A percentile compares a stretch with the other conserved stretches of the same genome.
Evolutionary conservation across 2,329 filamentous ascomycete genomes (phyloP).

Genomic region (Furcasterigmium sp.): DNA sequence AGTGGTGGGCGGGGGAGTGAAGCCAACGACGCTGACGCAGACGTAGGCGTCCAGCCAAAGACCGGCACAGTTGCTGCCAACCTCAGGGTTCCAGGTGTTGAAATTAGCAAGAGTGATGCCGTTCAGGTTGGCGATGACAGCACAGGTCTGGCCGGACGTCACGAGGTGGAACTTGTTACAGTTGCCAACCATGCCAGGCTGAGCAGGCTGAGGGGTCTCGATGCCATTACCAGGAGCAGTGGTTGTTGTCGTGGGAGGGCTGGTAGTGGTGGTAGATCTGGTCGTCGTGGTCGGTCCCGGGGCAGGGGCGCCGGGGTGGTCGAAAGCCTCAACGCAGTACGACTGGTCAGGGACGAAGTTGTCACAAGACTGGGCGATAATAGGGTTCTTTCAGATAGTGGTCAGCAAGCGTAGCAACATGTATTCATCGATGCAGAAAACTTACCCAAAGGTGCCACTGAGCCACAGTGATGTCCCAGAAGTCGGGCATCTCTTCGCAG

Average conservation of each 20-base stretch:
- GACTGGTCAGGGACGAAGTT: neutral
- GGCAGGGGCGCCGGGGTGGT: neutral
- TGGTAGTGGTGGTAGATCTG: slow-evolving; percentile 11
- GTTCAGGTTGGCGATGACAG: slow-evolving; percentile 13
- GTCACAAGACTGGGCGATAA: neutral
- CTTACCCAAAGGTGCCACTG: slow-evolving; percentile 4
- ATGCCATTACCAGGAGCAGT: neutral
- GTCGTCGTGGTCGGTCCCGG: neutral
- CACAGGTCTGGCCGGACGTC: slow-evolving; percentile 14
- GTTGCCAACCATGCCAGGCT: slow-evolving; percentile 9
- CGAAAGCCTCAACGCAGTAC: slow-evolving; percentile 5
- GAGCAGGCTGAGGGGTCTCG: slow-evolving; percentile 6
- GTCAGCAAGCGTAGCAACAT: no score
- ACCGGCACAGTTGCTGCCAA: neutral
- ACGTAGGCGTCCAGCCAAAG: slow-evolving; percentile 1
- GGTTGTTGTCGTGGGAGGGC: slow-evolving; percentile 11
- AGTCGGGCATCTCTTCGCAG: slow-evolving; percentile 1
- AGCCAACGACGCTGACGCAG: slow-evolving; percentile 11
- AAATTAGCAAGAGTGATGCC: slow-evolving; percentile 17
- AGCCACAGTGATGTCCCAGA: neutral
- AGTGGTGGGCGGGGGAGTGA: neutral
- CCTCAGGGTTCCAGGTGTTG: slow-evolving; percentile 14
- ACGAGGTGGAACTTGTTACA: slow-evolving; percentile 18
- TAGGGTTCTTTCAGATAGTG: neutral
- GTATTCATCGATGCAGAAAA: no score